Evolutionary conservation across 2,329 filamentous ascomycete genomes (phyloP), one percentile per base, ranked within the genome.

Genomic region (Epichloe glyceriae): DNA sequence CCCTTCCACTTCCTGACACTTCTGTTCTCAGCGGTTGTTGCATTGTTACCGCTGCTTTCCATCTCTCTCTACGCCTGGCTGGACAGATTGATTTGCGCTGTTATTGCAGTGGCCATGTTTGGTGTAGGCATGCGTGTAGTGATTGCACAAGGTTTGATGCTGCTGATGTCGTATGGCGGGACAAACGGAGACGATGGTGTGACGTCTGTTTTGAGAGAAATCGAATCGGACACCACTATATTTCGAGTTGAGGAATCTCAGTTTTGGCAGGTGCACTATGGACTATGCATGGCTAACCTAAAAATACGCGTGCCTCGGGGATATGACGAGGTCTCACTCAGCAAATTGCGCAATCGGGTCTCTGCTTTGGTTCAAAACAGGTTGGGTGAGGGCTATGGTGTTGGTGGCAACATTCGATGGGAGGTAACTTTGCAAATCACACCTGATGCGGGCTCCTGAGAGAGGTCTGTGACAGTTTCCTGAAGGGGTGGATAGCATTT

Each of bases 251-350:
- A 96, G 52, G 90, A 96, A 61, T 91, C 90, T 2, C 83, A 89
- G 63, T 95, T 98, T 67, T 98, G 93, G 93, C 93, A 98, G 71
- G 93, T 96, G 14, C 93, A 98, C 68, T 96, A 97, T 64, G 90
- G 91, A 2, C 74, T 97, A 40, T 95, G 89, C 62, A 95, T 97
- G 85, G 93, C 93, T 8, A 96, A 94, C 63, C 67, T 98, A 57
- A 94, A 88, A 66, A 68, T 98, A 19, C 78, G 83, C 53, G 79
- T 95, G 26, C 65, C 70, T 4, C 72, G 70, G 55, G 84, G 83
- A 4, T 72, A 68, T 44, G 82, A 86, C 42, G 88, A 93, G 54
- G 79, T 84, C 14, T 78, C 83, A 5, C 71, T 94, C 53, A 75
- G 76, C 52, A 85, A 84, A 60, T 68, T 97, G 56, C 79, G 90